Conservation (phyloP, 2,329 filamentous ascomycete genomes). For the Phoma sp. region DNA sequence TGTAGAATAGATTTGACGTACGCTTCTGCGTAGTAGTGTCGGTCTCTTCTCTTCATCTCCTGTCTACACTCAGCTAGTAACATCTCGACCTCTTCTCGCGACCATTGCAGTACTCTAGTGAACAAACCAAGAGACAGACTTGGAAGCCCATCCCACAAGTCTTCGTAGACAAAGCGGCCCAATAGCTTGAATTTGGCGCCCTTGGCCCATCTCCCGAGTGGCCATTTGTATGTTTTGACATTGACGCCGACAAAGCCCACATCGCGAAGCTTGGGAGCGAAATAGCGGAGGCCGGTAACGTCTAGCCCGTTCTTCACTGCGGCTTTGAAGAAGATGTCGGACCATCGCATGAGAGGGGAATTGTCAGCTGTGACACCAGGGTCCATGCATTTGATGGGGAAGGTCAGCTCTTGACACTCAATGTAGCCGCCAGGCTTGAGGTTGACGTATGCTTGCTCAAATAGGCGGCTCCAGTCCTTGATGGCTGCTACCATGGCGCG, state of each 20-base stretch:
- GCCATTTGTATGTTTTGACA: constrained; percentile 42
- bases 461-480: constrained; percentile 59
- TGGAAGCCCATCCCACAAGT: constrained; percentile 37
- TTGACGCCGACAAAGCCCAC: constrained; percentile 38
- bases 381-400: constrained; percentile 35
- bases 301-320: constrained; percentile 46
- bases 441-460: constrained; percentile 49
- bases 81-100: constrained; percentile 36
- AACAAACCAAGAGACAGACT: constrained; percentile 36
- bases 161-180: constrained; percentile 34
- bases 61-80: constrained; percentile 36
- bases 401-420: constrained; percentile 55
- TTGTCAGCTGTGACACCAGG: constrained; percentile 26
- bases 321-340: constrained; percentile 32
- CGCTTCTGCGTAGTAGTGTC: constrained; percentile 37
- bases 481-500: constrained; percentile 61
- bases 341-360: constrained; percentile 38
- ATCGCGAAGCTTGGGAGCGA: constrained; percentile 35
- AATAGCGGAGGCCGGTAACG: constrained; percentile 48
- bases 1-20: constrained; percentile 17
- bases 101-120: constrained; percentile 38
- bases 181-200: constrained; percentile 38
- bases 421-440: constrained; percentile 60
- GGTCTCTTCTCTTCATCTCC: constrained; percentile 33
- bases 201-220: constrained; percentile 40